A percentile compares a stretch with the other conserved stretches of the same genome.
phyloP scores from a whole-genome alignment of 2,329 filamentous ascomycete species.

The Fusarium pseudonygamai region DNA sequence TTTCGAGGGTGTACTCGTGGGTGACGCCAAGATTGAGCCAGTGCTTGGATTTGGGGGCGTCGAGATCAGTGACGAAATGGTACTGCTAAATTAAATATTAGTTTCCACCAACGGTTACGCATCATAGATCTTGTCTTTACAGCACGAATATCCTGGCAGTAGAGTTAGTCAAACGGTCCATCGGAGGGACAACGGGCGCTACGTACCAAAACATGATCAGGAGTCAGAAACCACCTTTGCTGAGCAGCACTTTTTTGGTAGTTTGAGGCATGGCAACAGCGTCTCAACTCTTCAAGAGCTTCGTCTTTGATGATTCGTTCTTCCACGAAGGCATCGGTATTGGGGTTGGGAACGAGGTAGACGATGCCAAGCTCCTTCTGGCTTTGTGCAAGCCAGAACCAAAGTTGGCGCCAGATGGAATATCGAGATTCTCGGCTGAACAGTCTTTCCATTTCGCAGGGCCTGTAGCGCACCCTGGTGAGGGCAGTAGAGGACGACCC shows the following conservation, averaged over 20 bases:
- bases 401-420: background rate
- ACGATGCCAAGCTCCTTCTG: background rate
- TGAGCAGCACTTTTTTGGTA: no score
- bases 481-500: fast-evolving
- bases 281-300: background rate
- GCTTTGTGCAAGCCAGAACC: background rate
- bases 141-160: background rate
- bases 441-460: background rate
- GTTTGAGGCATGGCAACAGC: background rate
- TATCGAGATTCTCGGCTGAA: background rate
- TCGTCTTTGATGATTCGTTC: background rate
- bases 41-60: background rate
- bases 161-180: background rate
- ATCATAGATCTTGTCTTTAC: background rate
- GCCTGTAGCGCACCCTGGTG: background rate
- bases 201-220: background rate
- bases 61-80: background rate
- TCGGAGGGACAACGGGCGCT: no score
- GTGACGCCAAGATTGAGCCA: background rate
- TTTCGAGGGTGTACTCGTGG: background rate
- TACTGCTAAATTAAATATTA: background rate
- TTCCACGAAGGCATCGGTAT: background rate
- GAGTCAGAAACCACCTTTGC: no score
- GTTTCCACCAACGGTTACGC: background rate
- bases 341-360: background rate